A percentile compares a stretch with the other conserved stretches of the same genome.
phyloP scores from a whole-genome alignment of 106 monocot species.

The Iris macrosiphon region DNA sequence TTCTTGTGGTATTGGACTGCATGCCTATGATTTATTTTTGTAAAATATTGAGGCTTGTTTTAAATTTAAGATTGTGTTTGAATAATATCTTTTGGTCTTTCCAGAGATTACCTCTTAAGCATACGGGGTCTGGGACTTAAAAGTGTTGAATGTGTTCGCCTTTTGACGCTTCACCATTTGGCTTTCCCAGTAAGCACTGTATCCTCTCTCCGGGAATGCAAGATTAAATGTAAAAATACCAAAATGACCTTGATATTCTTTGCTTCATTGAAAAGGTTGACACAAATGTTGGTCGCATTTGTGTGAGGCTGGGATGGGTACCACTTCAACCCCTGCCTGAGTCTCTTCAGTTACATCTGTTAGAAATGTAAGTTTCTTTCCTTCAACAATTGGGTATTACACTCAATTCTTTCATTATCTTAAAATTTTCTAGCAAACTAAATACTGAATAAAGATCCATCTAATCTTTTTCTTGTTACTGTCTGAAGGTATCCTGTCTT shows the following conservation, averaged over 20 bases:
- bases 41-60: background rate
- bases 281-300: conserved; percentile 95
- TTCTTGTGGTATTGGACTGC: background rate
- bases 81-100: conserved; percentile 12
- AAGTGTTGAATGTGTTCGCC: conserved; percentile 96
- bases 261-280: conserved; percentile 50
- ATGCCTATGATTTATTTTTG: background rate
- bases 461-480: conserved; percentile 3
- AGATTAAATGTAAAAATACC: background rate
- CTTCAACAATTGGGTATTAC: background rate
- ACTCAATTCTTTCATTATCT: background rate
- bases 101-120: conserved; percentile 87
- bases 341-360: conserved; percentile 91
- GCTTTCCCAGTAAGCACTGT: conserved; percentile 80
- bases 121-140: conserved; percentile 91
- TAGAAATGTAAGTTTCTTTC: conserved; percentile 67
- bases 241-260: background rate
- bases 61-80: background rate
- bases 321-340: conserved; percentile 97
- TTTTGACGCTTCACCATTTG: conserved; percentile 91
- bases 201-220: background rate
- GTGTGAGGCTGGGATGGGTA: conserved; percentile 98
- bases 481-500: conserved; percentile 76
- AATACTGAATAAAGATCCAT: background rate
- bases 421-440: background rate